These are phyloP conservation scores for Monosporascus cannonballus DNA, from an alignment of 2,329 filamentous ascomycete genomes.

Conservation along the genomic window DNA sequence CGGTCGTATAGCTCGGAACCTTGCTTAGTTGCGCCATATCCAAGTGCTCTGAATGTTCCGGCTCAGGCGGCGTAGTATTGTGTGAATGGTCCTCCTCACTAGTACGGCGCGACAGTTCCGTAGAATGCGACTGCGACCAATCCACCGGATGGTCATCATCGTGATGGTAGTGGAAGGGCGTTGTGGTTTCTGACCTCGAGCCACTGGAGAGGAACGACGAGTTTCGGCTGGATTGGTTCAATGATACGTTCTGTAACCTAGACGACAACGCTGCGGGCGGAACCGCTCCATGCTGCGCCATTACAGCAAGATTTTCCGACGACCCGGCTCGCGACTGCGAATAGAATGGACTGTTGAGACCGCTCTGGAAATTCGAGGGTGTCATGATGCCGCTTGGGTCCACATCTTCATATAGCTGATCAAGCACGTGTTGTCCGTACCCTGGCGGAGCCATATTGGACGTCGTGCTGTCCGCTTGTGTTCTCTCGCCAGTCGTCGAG, in stretches of 20 bases:
- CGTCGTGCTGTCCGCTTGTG: slow-evolving; percentile 43
- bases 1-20: slow-evolving; percentile 73
- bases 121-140: slow-evolving; percentile 37
- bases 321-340: slow-evolving; percentile 69
- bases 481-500: slow-evolving; percentile 33
- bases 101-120: slow-evolving; percentile 46
- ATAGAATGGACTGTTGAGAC: slow-evolving; percentile 76
- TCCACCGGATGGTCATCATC: slow-evolving; percentile 28
- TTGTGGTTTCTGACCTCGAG: slow-evolving; percentile 36
- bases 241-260: slow-evolving; percentile 64
- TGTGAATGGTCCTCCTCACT: slow-evolving; percentile 43
- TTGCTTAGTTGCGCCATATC: slow-evolving; percentile 62
- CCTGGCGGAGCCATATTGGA: slow-evolving; percentile 76
- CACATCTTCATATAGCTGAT: slow-evolving; percentile 84
- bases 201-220: slow-evolving; percentile 39
- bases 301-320: slow-evolving; percentile 67
- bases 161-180: slow-evolving; percentile 33
- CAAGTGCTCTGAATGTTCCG: slow-evolving; percentile 44
- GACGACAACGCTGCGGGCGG: slow-evolving; percentile 53
- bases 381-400: slow-evolving; percentile 78
- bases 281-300: slow-evolving; percentile 40
- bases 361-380: slow-evolving; percentile 45
- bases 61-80: slow-evolving; percentile 39
- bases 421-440: slow-evolving; percentile 84
- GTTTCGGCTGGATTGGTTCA: slow-evolving; percentile 40